A percentile compares a stretch with the other conserved stretches of the same genome.
Evolutionary conservation across 164 flowering plant species (phyloP).

Genomic region (Hamamelis virginiana): DNA sequence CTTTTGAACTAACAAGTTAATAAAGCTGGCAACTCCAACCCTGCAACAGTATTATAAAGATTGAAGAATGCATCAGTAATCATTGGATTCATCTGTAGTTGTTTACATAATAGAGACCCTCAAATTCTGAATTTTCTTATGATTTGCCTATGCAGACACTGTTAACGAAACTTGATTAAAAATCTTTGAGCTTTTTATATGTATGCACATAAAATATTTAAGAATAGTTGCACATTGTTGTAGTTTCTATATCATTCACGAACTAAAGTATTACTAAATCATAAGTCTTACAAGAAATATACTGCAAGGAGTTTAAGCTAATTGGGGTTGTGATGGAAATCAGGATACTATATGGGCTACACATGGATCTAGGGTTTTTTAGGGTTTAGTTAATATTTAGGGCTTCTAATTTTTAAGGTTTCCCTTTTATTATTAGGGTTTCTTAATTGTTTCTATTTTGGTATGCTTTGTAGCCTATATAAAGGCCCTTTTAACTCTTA

Average conservation of each 20-base stretch:
- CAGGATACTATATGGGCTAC: too few species aligned
- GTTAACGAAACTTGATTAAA: not conserved
- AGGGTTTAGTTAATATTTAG: too few species aligned
- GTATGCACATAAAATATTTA: not conserved
- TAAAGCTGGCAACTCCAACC: constrained; percentile 94
- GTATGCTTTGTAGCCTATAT: too few species aligned
- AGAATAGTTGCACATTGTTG: not conserved
- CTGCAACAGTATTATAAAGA: constrained; percentile 34
- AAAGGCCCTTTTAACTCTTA: too few species aligned
- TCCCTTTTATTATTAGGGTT: too few species aligned
- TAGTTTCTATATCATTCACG: not conserved
- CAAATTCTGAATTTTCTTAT: not conserved
- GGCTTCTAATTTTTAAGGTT: too few species aligned
- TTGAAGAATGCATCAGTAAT: not conserved
- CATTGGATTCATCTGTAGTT: not conserved
- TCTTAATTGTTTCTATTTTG: too few species aligned
- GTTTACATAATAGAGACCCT: not conserved
- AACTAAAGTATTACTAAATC: not conserved
- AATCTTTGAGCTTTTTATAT: too few species aligned
- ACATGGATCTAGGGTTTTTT: too few species aligned
- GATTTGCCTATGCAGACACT: not conserved
- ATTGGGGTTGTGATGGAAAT: too few species aligned
- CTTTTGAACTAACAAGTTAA: constrained; percentile 75
- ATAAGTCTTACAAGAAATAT: not conserved
- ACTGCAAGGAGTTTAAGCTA: not conserved